Percentiles rank a stretch among this genome's conserved stretches.
Conservation (phyloP, 75 land plant species). For the Cryptomeria japonica region DNA sequence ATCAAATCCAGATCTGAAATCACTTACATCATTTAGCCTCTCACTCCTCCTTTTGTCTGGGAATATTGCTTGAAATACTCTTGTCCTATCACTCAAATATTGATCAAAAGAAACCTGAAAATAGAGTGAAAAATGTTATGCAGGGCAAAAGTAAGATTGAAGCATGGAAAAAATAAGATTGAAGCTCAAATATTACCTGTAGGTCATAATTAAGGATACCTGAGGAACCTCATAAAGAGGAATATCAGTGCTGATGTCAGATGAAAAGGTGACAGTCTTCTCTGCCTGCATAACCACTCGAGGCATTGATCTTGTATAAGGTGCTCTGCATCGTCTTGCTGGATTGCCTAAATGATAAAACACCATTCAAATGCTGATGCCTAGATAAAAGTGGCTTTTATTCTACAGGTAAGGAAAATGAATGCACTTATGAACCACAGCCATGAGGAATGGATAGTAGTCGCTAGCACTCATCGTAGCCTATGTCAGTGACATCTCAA, state of each 20-base stretch:
- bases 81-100: constrained; percentile 37
- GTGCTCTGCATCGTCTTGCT: background rate
- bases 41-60: constrained; percentile 54
- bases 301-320: constrained; percentile 1
- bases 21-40: constrained; percentile 53
- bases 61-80: constrained; percentile 59
- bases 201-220: constrained; percentile 10
- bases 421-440: background rate
- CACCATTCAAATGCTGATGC: background rate
- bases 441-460: background rate
- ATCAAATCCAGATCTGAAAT: background rate
- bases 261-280: constrained; percentile 43
- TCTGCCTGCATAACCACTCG: background rate
- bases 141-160: background rate
- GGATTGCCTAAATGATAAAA: background rate
- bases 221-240: constrained; percentile 52
- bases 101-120: constrained; percentile 47
- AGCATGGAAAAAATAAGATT: background rate
- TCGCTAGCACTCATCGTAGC: background rate
- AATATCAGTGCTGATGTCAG: constrained; percentile 57
- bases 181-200: background rate
- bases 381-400: background rate
- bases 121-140: background rate
- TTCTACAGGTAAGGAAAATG: background rate
- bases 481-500: background rate